Evolutionary conservation across 2,329 filamentous ascomycete genomes (phyloP), one percentile per base, ranked within the genome.

Genomic region (Beauveria scarabaeidicola): DNA sequence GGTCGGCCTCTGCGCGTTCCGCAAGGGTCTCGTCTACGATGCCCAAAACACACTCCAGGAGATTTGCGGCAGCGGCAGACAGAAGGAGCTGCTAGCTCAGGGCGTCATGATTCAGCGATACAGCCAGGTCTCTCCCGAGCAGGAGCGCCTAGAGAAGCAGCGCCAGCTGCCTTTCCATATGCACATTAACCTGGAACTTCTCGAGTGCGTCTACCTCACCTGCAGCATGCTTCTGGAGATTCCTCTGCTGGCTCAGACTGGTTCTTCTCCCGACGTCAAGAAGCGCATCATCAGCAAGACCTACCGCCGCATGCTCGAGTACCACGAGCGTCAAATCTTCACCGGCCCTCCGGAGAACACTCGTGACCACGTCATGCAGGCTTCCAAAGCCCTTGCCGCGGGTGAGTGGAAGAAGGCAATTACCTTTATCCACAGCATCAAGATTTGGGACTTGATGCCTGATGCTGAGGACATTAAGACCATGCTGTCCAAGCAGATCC

Each of bases 221-320:
- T 97, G 93, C 81, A 97, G 91, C 77, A 99, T 99, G 94, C 88
- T 99, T 65, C 85, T 99, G 60, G 94, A 99, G 79, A 97, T 99
- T 64, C 94, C 94, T 62, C 87, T 97, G 51, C 87, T 99, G 67
- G 95, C 94, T 52, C 94, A 97, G 77, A 95, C 93, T 40, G 94
- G 94, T 65, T 97, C 93, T 8, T 94, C 93, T 23, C 95, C 94
- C 13, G 94, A 99, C 72, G 85, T 97, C 74, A 95, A 91, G 84
- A 97, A 97, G 84, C 87, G 93, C 63, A 85, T 97, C 69, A 97
- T 99, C 74, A 97, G 92, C 82, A 99, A 99, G 84, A 97, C 94
- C 3, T 99, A 97, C 83, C 90, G 94, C 68, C 91, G 94, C 66
- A 96, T 99, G 89, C 85, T 99, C 66, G 95, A 99, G 77, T 99